These are phyloP conservation scores for Lipomyces lipofer DNA, from an alignment of 805 yeast genomes.

Conservation along the genomic window DNA sequence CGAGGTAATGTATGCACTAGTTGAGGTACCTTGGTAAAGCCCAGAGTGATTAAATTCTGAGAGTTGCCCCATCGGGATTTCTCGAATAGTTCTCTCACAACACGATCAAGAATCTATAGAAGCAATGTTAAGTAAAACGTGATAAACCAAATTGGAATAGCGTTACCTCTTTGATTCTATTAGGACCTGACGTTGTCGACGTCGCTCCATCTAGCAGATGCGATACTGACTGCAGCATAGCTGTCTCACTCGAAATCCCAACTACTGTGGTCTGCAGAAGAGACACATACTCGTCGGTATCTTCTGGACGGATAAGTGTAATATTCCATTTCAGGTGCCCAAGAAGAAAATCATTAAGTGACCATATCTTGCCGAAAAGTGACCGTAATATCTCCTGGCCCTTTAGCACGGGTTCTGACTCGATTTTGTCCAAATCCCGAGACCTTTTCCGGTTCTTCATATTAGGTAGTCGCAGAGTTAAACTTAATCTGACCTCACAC, in stretches of 20 bases:
- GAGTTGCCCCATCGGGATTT: not conserved
- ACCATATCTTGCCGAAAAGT: not conserved
- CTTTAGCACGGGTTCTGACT: too few relatives aligned
- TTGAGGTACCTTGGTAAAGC: slow-evolving; percentile 10
- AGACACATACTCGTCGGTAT: not conserved
- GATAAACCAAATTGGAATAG: not conserved
- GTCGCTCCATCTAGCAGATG: not conserved
- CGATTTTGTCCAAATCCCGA: too few relatives aligned
- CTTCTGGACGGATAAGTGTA: not conserved
- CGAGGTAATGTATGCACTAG: too few relatives aligned
- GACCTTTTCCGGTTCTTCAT: too few relatives aligned
- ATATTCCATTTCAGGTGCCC: not conserved
- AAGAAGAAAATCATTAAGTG: not conserved
- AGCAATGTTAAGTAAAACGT: not conserved
- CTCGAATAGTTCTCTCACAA: not conserved
- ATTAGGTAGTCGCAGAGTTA: too few relatives aligned
- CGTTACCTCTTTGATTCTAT: slow-evolving; percentile 1
- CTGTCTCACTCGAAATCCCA: not conserved
- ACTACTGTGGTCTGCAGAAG: not conserved
- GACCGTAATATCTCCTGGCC: not conserved
- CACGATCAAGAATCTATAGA: not conserved
- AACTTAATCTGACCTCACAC: too few relatives aligned
- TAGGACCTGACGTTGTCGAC: not conserved
- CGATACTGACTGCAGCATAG: not conserved
- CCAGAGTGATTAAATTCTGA: slow-evolving; percentile 6